A percentile compares a stretch with the other conserved stretches of the same genome.
Evolutionary conservation across 1,284 basidiomycete species (phyloP).

Genomic region (Apiotrichum gracile): DNA sequence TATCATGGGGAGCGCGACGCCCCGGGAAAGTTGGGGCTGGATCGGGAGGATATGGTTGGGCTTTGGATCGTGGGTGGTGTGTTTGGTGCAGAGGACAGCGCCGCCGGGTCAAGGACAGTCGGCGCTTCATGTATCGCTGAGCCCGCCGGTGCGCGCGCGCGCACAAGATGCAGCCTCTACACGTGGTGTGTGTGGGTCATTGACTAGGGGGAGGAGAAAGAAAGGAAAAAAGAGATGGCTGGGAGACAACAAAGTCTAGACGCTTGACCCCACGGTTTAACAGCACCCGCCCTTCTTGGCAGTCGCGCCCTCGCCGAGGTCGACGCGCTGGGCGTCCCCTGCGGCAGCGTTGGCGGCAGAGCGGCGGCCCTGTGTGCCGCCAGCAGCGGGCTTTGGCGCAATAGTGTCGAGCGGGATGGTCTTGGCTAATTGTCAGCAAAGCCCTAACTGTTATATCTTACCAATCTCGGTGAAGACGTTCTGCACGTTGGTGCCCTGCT

Average conservation of each 20-base stretch:
- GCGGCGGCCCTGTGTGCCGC: slow-evolving; percentile 51
- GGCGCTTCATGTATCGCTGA: too few species aligned
- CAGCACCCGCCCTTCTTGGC: slow-evolving; percentile 46
- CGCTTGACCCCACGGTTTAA: slow-evolving; percentile 9
- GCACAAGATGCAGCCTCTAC: too few species aligned
- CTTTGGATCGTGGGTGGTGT: neutral
- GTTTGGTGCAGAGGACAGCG: neutral
- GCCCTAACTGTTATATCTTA: slow-evolving; percentile 44
- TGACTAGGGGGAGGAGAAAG: neutral
- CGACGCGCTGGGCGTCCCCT: slow-evolving; percentile 58
- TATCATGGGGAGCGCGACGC: neutral
- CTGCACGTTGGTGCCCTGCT: slow-evolving; percentile 93
- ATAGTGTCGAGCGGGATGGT: slow-evolving; percentile 95
- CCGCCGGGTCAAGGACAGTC: too few species aligned
- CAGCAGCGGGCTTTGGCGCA: slow-evolving; percentile 63
- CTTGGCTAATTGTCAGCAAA: slow-evolving; percentile 58
- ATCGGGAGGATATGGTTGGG: neutral
- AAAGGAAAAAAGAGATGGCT: neutral
- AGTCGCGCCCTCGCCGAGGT: slow-evolving; percentile 58
- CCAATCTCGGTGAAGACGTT: slow-evolving; percentile 99
- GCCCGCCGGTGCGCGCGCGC: too few species aligned
- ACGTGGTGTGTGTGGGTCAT: too few species aligned
- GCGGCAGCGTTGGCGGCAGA: slow-evolving; percentile 55
- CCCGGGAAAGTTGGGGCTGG: neutral
- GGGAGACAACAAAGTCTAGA: neutral